Evolutionary conservation across 768 basidiomycete genomes (phyloP), one percentile per base, ranked within the genome.

Genomic region (Hygrophorus russula): DNA sequence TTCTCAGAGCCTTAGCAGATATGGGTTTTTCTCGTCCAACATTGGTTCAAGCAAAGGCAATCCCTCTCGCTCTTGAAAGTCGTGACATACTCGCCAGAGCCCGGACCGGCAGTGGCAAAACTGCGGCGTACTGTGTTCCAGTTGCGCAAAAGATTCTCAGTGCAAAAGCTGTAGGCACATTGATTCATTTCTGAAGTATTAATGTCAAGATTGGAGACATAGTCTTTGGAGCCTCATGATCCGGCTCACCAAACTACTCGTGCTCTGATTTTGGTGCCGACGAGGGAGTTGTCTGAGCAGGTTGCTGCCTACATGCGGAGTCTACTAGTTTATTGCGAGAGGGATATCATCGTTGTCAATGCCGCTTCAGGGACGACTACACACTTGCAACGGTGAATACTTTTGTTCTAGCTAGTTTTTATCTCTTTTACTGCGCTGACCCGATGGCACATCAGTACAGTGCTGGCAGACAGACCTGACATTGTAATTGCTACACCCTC

Each of bases 31-130:
- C 89, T 13, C 75, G 80, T 31, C 96, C 96, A 5, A 99, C 96
- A 0, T 74, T 88, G 24, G 84, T 99, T 13, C 96, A 99, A 59
- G 73, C 74, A 7, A 90, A 88, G 58, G 84, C 89, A 3, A 93
- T 99, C 38, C 93, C 94, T 1, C 72, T 94, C 13, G 90, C 93
- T 1, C 73, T 99, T 28, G 85, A 91, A 60, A 80, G 82, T 50
- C 69, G 72, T 28, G 96, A 99, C 60, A 85, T 99, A 42, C 78
- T 99, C 27, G 94, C 93, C 14, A 76, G 89, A 36, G 94, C 96
- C 2, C 76, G 89, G 27, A 99, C 96, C 2, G 96, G 96, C 13
- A 92, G 88, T 45, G 96, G 96, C 18, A 99, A 99, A 67, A 99
- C 96, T 0, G 89, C 86, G 3, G 91, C 96, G 2, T 99, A 99